Conservation (phyloP, 2,329 filamentous ascomycete genomes). For the Penicillium sp. region DNA sequence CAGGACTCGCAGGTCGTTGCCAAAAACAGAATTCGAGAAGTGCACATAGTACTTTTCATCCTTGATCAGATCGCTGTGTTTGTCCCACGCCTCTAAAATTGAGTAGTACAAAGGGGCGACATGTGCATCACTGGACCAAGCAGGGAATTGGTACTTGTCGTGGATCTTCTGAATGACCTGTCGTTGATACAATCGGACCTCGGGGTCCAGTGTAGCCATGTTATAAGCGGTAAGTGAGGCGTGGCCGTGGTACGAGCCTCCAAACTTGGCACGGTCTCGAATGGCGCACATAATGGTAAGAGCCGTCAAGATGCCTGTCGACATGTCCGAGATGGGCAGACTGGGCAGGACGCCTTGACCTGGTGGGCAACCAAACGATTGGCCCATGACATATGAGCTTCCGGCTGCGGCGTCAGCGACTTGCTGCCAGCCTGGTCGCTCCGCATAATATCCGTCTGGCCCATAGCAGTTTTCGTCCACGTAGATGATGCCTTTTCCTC, state of each 20-base stretch:
- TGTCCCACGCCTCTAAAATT: constrained; percentile 5
- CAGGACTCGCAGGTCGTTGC: constrained; percentile 10
- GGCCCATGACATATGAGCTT: constrained; percentile 32
- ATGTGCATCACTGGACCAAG: too few species aligned
- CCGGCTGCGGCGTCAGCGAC: constrained; percentile 50
- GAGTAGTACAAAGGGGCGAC: too few species aligned
- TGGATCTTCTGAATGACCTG: constrained; percentile 9
- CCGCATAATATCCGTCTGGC: constrained; percentile 47
- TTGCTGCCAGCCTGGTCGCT: constrained; percentile 56
- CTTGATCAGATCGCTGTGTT: constrained; percentile 10
- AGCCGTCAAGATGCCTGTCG: constrained; percentile 1
- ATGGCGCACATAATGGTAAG: background rate
- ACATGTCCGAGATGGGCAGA: constrained; percentile 28
- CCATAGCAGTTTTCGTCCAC: constrained; percentile 51
- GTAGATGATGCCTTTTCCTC: constrained; percentile 40
- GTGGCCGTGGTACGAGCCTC: constrained; percentile 9
- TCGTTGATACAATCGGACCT: constrained; percentile 9
- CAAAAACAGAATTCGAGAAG: constrained; percentile 11
- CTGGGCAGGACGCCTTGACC: constrained; percentile 17
- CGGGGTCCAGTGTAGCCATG: constrained; percentile 7
- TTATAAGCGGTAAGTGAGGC: constrained; percentile 8
- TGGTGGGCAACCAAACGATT: too few species aligned
- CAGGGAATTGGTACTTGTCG: background rate
- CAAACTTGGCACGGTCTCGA: background rate
- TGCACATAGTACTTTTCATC: constrained; percentile 14